Evolutionary conservation across 768 basidiomycete species (phyloP).

Genomic region (Suillus plorans): DNA sequence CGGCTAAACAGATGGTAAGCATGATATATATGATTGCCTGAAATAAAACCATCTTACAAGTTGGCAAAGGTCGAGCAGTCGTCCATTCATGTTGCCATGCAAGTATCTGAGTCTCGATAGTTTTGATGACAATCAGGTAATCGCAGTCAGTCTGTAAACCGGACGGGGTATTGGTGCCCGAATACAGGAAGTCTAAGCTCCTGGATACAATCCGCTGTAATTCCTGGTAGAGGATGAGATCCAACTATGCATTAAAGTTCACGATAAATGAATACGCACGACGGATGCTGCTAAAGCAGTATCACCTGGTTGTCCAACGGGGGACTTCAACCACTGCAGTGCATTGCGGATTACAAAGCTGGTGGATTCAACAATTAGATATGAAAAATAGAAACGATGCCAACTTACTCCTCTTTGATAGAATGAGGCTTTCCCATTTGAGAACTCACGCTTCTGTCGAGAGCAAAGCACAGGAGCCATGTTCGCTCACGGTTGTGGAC

Average conservation of each 20-base stretch:
- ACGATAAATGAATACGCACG: slow-evolving; percentile 42
- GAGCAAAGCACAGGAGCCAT: slow-evolving; percentile 85
- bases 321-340: slow-evolving; percentile 68
- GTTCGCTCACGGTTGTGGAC: slow-evolving; percentile 93
- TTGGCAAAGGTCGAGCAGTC: slow-evolving; percentile 14
- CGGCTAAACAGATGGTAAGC: slow-evolving; percentile 17
- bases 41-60: slow-evolving; percentile 17
- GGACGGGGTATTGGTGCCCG: slow-evolving; percentile 72
- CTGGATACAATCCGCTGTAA: slow-evolving; percentile 88
- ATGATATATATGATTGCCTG: not conserved
- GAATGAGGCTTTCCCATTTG: slow-evolving; percentile 97
- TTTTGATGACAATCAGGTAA: slow-evolving; percentile 80
- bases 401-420: slow-evolving; percentile 87
- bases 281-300: slow-evolving; percentile 72
- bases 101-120: slow-evolving; percentile 76
- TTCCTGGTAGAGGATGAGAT: slow-evolving; percentile 46
- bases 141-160: slow-evolving; percentile 85
- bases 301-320: slow-evolving; percentile 65
- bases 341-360: slow-evolving; percentile 89
- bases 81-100: slow-evolving; percentile 59
- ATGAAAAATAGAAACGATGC: slow-evolving; percentile 1
- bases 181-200: slow-evolving; percentile 88
- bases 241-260: slow-evolving; percentile 3
- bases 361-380: slow-evolving; percentile 12
- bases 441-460: slow-evolving; percentile 88